Base-by-base conservation (phyloP, 345 rosid genomes). In the Salix purpurea region DNA sequence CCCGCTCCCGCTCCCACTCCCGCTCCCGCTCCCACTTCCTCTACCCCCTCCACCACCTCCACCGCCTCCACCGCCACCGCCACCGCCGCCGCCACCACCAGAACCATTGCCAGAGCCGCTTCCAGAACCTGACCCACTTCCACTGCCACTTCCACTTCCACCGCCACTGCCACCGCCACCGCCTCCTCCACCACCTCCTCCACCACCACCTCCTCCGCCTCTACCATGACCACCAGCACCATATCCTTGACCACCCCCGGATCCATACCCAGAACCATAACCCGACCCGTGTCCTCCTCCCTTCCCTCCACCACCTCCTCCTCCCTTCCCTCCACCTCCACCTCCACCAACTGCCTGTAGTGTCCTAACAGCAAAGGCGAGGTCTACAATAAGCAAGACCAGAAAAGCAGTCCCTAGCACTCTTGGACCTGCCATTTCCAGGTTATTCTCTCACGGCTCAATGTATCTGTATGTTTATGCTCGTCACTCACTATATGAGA, bases 311-410 rank as follows among this genome's bases (percentile, higher is more conserved):
- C 77, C 88, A 4, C 85, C 82, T 11, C 90, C 87, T 13, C 85
- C 83, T 19, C 85, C 87, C 4, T 75, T 85, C 18, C 87, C 87
- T 13, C 86, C 84, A 1, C 89, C 37, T 34, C 37, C 37, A 5
- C 37, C 87, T 0, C 88, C 90, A 0, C 89, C 78, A 11, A 56
- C 4, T 5, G 60, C 72, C 72, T 65, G 78, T n/a, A 70, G 54
- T 6, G 71, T 54, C 84, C 91, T 89, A 54, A 80, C 86, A 24
- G 87, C 91, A 56, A 85, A 81, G 75, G 83, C 65, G 6, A 89
- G 67, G 76, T 89, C 85, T 52, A 85, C 78, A 67, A 89, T 50
- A 34, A 89, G 79, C 81, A 89, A 67, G 66, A 79, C 71, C 80
- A 85, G 74, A 65, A 87, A 83, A 71, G 83, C 87, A 87, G 67